Evolutionary conservation across 176 grass and related monocot genomes (phyloP), one percentile per base, ranked within the genome.

Genomic region (Hsuehochloa calcarea): DNA sequence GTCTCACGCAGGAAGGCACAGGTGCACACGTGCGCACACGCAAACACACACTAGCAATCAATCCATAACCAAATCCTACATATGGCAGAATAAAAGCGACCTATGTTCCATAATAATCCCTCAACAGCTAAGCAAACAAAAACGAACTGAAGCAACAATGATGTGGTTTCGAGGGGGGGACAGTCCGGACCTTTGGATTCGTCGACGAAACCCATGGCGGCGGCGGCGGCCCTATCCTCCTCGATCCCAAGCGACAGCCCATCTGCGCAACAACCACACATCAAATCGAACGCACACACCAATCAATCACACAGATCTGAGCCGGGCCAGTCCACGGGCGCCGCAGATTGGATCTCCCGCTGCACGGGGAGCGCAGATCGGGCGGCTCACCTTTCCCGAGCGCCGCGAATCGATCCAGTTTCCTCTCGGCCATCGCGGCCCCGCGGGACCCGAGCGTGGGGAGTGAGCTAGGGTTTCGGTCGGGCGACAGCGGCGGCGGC

Each of bases 141-240:
- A n/a, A 26, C 17, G 58, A 62, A 51, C 60, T 8, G 59, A 66
- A 80, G 41, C 58, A 70, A 0, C 38, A 68, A 38, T 54, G 51
- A 39, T 26, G 70, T 16, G 14, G 37, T 35, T 74, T 23, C 25
- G 12, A 64, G 72, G 20, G 7, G 35, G 13, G 49, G 23, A 60
- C 6, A 12, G 73, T 75, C 56, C 45, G 52, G 4, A 98, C 96
- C 96, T 94, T 98, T 98, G 22, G 85, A 85, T 40, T 94, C 91
- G 72, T 98, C 91, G 66, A 98, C 81, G 85, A 96, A 95, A 43
- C 91, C 93, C 83, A 93, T 75, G 78, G 88, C 79, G 74, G 82
- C 87, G 61, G 88, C 72, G 85, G 88, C 77, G 61, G 76, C 81
- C 80, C 86, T 98, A 70, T 95, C 96, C 23, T 87, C 93, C 31